Percentiles rank a stretch among this genome's conserved stretches.
These are phyloP conservation scores for Saccharomycopsis vini DNA, from an alignment of 805 yeast genomes.

Conservation along the genomic window DNA sequence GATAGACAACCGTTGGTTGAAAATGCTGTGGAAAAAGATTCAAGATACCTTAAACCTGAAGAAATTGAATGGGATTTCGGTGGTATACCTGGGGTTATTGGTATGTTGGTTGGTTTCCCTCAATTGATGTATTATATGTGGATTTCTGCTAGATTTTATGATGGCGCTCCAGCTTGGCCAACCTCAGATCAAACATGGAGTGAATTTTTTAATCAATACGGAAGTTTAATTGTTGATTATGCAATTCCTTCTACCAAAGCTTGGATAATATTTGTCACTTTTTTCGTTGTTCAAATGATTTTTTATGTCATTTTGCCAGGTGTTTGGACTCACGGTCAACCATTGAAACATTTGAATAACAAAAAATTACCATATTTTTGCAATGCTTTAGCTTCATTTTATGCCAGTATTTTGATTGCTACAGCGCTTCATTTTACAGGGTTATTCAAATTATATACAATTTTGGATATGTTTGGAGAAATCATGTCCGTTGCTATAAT, in stretches of 20 bases:
- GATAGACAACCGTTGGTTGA: neutral
- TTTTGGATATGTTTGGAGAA: slow-evolving; percentile 78
- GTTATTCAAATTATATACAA: slow-evolving; percentile 60
- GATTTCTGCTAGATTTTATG: slow-evolving; percentile 76
- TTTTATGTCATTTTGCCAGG: slow-evolving; percentile 88
- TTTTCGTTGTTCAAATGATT: slow-evolving; percentile 56
- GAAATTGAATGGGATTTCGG: slow-evolving; percentile 84
- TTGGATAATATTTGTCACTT: slow-evolving; percentile 64
- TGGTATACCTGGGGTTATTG: slow-evolving; percentile 80
- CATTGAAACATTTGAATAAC: slow-evolving; percentile 70
- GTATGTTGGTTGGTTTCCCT: slow-evolving; percentile 92
- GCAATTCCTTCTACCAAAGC: slow-evolving; percentile 45
- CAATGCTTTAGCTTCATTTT: slow-evolving; percentile 83
- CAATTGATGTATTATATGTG: slow-evolving; percentile 94
- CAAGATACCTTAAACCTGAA: slow-evolving; percentile 33
- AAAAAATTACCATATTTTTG: slow-evolving; percentile 86
- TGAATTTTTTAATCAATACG: slow-evolving; percentile 39
- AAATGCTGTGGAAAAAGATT: neutral
- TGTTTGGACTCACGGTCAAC: slow-evolving; percentile 91
- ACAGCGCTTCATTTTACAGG: slow-evolving; percentile 64
- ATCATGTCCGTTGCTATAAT: slow-evolving; percentile 88
- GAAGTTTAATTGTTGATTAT: slow-evolving; percentile 36
- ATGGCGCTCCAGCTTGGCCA: slow-evolving; percentile 68
- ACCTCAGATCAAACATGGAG: slow-evolving; percentile 42
- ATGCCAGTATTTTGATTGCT: slow-evolving; percentile 51